phyloP scores from a whole-genome alignment of 2,329 filamentous ascomycete genomes.

The Fusarium sp. region DNA sequence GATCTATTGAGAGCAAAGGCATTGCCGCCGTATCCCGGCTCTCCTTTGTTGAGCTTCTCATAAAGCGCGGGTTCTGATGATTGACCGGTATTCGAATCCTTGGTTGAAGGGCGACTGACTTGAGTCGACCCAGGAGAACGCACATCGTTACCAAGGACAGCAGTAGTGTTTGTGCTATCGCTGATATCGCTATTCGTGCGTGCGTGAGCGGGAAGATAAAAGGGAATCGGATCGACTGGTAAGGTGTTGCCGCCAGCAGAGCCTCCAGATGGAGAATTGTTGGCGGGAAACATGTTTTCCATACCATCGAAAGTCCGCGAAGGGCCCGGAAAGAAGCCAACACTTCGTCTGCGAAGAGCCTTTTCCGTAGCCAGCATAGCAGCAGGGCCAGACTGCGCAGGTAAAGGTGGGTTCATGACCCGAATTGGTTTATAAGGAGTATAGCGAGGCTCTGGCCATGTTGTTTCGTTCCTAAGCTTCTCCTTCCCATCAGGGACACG shows the following conservation, averaged over 20 bases:
- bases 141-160: slow-evolving; percentile 34
- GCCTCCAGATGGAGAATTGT: slow-evolving; percentile 28
- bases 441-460: slow-evolving; percentile 88
- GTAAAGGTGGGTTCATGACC: slow-evolving; percentile 60
- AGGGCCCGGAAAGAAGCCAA: slow-evolving; percentile 59
- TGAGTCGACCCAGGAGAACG: slow-evolving; percentile 48
- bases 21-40: slow-evolving; percentile 71
- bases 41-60: slow-evolving; percentile 75
- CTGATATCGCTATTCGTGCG: slow-evolving; percentile 51
- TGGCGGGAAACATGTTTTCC: slow-evolving; percentile 45
- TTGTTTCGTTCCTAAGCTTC: slow-evolving; percentile 88
- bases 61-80: slow-evolving; percentile 59
- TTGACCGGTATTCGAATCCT: slow-evolving; percentile 50
- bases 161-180: slow-evolving; percentile 46
- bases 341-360: slow-evolving; percentile 68
- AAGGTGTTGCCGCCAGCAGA: slow-evolving; percentile 49
- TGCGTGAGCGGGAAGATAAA: slow-evolving; percentile 54
- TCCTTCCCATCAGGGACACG: slow-evolving; percentile 96
- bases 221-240: slow-evolving; percentile 65
- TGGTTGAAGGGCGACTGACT: slow-evolving; percentile 52
- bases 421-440: slow-evolving; percentile 81
- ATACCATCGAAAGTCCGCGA: slow-evolving; percentile 52
- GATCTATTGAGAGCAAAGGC: slow-evolving; percentile 56
- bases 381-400: slow-evolving; percentile 55
- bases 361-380: slow-evolving; percentile 69